These are phyloP conservation scores for Candida cerambycidarum DNA, from an alignment of 805 yeast genomes.

Conservation along the genomic window DNA sequence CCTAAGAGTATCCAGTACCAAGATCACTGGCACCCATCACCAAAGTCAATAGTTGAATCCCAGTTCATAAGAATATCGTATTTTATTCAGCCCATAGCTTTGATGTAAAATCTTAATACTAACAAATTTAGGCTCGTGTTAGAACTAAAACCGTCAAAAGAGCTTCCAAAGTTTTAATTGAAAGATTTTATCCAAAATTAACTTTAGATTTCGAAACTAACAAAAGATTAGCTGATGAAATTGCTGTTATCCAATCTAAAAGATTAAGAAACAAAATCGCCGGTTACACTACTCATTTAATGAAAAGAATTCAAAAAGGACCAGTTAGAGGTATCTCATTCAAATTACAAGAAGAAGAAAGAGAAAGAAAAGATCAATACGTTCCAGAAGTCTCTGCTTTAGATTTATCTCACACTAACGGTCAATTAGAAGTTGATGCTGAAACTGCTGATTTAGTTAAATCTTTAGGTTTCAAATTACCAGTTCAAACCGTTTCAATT, in stretches of 20 bases:
- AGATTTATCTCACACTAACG: conserved; percentile 94
- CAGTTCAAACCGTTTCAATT: conserved; percentile 81
- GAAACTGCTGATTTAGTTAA: conserved; percentile 95
- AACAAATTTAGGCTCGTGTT: conserved; percentile 87
- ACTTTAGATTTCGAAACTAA: conserved; percentile 99
- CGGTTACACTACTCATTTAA: conserved; percentile 99
- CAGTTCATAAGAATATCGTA: no score
- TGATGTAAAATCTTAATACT: conserved; percentile 17
- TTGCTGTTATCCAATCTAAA: conserved; percentile 98
- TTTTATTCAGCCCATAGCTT: not conserved
- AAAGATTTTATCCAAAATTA: conserved; percentile 99
- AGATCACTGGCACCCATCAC: no score
- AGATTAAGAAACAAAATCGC: conserved; percentile 99
- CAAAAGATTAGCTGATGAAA: conserved; percentile 98
- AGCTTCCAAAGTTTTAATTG: conserved; percentile 99
- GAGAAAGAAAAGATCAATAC: conserved; percentile 99
- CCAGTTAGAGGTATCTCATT: conserved; percentile 99
- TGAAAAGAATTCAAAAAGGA: conserved; percentile 99
- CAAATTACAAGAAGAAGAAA: conserved; percentile 99
- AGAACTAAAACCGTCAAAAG: conserved; percentile 99
- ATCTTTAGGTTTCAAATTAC: conserved; percentile 85
- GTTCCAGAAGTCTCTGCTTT: conserved; percentile 99
- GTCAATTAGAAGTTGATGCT: conserved; percentile 94
- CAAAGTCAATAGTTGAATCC: no score
- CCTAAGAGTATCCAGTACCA: no score